phyloP scores from a whole-genome alignment of 1,139 yeast genomes.

The Suhomyces yuchorum region DNA sequence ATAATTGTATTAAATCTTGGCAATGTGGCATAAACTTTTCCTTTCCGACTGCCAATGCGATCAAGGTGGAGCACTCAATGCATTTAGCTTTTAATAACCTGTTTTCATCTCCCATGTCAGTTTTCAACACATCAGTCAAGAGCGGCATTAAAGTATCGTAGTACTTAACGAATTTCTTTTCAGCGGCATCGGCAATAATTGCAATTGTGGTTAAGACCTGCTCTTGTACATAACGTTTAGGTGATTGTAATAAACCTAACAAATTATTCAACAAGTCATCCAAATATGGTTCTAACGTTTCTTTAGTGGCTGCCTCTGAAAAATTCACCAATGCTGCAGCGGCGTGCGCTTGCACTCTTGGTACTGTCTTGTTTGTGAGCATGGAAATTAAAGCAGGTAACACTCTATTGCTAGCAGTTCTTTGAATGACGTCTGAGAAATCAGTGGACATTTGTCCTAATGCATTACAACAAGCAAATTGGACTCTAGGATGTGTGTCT shows the following conservation, averaged over 20 bases:
- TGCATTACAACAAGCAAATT: conserved; percentile 96
- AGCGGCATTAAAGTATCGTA: conserved; percentile 95
- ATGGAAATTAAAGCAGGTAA: conserved; percentile 87
- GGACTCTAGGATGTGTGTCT: conserved; percentile 91
- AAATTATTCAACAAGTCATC: conserved; percentile 77
- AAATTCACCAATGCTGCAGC: conserved; percentile 98
- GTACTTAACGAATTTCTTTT: conserved; percentile 81
- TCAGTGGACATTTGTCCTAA: conserved; percentile 98
- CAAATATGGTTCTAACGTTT: conserved; percentile 83
- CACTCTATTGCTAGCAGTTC: conserved; percentile 73
- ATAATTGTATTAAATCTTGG: conserved; percentile 69
- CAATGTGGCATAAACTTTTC: conserved; percentile 82
- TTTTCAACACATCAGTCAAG: conserved; percentile 72
- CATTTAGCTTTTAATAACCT: conserved; percentile 87
- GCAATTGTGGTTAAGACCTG: conserved; percentile 97
- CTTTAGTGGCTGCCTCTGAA: conserved; percentile 88
- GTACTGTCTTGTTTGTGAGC: conserved; percentile 69
- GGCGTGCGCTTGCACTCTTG: conserved; percentile 96
- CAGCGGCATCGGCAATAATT: conserved; percentile 97
- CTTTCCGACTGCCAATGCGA: conserved; percentile 95
- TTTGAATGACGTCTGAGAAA: conserved; percentile 86
- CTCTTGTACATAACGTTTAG: conserved; percentile 92
- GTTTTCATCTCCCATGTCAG: conserved; percentile 80
- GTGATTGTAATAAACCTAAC: conserved; percentile 68
- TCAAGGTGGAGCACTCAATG: conserved; percentile 91